Percentiles rank a stretch among this genome's conserved stretches.
Conservation (phyloP, 176 grass and related monocot species). For the Avena eriantha region DNA sequence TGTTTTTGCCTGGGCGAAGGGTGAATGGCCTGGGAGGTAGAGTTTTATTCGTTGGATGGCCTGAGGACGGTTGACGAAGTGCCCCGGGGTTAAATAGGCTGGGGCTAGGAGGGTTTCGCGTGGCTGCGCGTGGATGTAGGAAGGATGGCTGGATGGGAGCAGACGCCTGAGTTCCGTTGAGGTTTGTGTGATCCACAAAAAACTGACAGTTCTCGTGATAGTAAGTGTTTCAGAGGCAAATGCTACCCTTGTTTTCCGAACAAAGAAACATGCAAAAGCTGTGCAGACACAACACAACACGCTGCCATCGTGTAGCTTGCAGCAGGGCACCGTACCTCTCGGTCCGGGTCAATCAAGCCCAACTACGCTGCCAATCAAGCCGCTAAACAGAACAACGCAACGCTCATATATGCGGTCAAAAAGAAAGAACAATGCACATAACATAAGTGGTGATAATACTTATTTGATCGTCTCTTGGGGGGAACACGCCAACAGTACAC, state of each 20-base stretch:
- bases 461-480: not conserved
- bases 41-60: constrained; percentile 23
- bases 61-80: constrained; percentile 44
- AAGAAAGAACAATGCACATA: not conserved
- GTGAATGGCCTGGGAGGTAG: not conserved
- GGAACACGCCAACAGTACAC: not conserved
- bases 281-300: too few species aligned
- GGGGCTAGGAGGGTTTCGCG: not conserved
- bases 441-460: not conserved
- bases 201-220: not conserved
- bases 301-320: too few species aligned
- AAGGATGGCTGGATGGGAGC: not conserved
- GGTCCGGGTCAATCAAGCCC: too few species aligned
- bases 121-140: not conserved
- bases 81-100: constrained; percentile 41
- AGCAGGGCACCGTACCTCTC: too few species aligned
- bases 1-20: constrained; percentile 10
- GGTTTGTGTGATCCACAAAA: not conserved
- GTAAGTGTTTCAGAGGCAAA: not conserved
- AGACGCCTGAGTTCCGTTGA: not conserved
- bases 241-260: not conserved
- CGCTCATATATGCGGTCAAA: not conserved
- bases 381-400: not conserved
- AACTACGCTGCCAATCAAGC: not conserved
- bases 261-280: not conserved